Percentiles rank a stretch among this genome's conserved stretches.
Conservation (phyloP, 805 yeast genomes). For the Yarrowia yakushimensis region DNA sequence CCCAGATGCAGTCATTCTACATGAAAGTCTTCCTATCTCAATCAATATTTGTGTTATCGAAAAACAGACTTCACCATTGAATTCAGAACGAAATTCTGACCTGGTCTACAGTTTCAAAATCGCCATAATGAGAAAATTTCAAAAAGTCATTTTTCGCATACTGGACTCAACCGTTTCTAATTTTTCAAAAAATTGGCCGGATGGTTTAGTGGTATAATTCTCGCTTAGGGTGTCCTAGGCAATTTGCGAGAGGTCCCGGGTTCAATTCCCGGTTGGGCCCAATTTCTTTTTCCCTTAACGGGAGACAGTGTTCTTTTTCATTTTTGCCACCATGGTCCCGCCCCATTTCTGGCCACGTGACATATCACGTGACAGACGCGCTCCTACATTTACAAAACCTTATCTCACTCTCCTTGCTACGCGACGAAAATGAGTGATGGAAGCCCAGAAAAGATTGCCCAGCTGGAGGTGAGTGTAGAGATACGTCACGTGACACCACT, state of each 20-base stretch:
- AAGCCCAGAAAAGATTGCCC: neutral
- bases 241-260: slow-evolving; percentile 26
- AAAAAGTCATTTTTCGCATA: neutral
- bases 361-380: neutral
- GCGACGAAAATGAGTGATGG: neutral
- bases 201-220: slow-evolving; percentile 24
- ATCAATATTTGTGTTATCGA: too few relatives aligned
- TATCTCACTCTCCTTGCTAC: neutral
- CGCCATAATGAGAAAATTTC: neutral
- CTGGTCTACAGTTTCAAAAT: too few relatives aligned
- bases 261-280: slow-evolving; percentile 25
- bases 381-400: neutral
- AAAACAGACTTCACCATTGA: neutral
- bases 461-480: neutral
- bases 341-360: neutral
- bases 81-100: neutral
- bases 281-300: neutral
- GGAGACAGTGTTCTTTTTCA: neutral
- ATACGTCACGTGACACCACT: neutral
- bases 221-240: slow-evolving; percentile 24
- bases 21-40: neutral
- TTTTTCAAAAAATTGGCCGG: neutral
- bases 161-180: neutral
- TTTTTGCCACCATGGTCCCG: too few relatives aligned
- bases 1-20: neutral